phyloP scores from a whole-genome alignment of 371 early-diverging fungal genomes.

The Haplosporangium sp. region DNA sequence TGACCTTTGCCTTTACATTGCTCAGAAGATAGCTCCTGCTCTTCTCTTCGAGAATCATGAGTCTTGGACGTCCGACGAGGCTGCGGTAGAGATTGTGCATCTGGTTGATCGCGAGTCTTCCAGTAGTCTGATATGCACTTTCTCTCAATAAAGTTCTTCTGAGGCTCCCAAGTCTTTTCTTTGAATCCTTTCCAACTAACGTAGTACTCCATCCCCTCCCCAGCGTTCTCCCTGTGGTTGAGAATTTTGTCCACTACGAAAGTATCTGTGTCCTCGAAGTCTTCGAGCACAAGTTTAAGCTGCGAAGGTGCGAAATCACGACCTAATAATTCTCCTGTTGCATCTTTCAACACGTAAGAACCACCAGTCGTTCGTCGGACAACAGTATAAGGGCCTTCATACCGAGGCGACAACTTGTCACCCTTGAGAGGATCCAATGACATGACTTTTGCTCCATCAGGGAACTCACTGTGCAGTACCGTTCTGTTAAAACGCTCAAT shows the following conservation, averaged over 20 bases:
- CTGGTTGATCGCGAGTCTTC: conserved; percentile 13
- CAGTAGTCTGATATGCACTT: conserved; percentile 26
- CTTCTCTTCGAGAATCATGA: not conserved
- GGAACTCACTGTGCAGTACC: conserved; percentile 21
- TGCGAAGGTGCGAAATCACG: conserved; percentile 19
- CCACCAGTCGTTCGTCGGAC: conserved; percentile 6
- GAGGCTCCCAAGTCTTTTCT: conserved; percentile 25
- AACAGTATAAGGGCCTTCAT: conserved; percentile 37
- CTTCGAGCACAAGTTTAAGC: conserved; percentile 23
- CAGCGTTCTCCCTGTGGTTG: conserved; percentile 5
- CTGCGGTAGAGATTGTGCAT: conserved; percentile 8
- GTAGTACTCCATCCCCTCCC: conserved; percentile 10
- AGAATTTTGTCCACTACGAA: conserved; percentile 23
- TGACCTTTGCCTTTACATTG: conserved; percentile 6
- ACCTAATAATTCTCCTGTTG: conserved; percentile 4
- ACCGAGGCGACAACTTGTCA: not conserved
- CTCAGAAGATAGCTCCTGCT: conserved; percentile 1
- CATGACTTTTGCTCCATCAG: conserved; percentile 29
- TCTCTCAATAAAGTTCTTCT: conserved; percentile 15
- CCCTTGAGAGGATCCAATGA: conserved; percentile 15
- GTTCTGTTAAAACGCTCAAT: conserved; percentile 17
- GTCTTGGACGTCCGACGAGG: conserved; percentile 8
- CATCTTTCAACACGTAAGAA: conserved; percentile 14
- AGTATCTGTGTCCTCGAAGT: conserved; percentile 1
- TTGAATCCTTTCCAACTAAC: conserved; percentile 32